Percentiles rank a stretch among this genome's conserved stretches.
Evolutionary conservation across 2,329 filamentous ascomycete genomes (phyloP).

Genomic region (Calonectria pauciramosa): DNA sequence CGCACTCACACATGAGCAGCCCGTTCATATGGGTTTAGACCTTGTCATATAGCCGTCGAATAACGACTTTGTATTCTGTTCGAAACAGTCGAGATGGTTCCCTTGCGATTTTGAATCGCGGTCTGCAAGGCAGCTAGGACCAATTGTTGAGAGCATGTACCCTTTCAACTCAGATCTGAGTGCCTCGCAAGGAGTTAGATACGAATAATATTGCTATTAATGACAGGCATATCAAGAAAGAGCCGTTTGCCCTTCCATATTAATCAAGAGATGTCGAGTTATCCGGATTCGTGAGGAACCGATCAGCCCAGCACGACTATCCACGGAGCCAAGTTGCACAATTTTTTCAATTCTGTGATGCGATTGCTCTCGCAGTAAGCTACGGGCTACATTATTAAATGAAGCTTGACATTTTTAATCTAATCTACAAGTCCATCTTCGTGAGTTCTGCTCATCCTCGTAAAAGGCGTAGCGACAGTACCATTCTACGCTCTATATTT

Average conservation of each 20-base stretch:
- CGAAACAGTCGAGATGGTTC: neutral
- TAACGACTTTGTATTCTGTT: neutral
- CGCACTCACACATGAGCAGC: neutral
- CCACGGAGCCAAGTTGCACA: neutral
- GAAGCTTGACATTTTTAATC: neutral
- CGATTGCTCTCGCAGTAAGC: neutral
- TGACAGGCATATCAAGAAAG: neutral
- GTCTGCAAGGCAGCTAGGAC: neutral
- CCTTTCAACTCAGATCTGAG: neutral
- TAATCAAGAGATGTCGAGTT: neutral
- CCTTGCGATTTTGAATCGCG: neutral
- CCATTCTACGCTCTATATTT: neutral
- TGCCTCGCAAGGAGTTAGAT: neutral
- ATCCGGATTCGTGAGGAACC: neutral
- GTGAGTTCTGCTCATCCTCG: neutral
- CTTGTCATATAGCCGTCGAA: too few species aligned
- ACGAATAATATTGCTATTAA: neutral
- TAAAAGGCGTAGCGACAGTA: neutral
- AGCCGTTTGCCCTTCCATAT: neutral
- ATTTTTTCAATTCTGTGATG: neutral
- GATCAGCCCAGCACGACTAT: neutral
- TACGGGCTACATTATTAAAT: neutral
- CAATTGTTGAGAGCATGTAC: neutral
- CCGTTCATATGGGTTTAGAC: neutral
- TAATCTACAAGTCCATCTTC: neutral